Percentiles rank a stretch among this genome's conserved stretches.
These are phyloP conservation scores for Ormosia semicastrata DNA, from an alignment of 306 rosid genomes.

Conservation along the genomic window DNA sequence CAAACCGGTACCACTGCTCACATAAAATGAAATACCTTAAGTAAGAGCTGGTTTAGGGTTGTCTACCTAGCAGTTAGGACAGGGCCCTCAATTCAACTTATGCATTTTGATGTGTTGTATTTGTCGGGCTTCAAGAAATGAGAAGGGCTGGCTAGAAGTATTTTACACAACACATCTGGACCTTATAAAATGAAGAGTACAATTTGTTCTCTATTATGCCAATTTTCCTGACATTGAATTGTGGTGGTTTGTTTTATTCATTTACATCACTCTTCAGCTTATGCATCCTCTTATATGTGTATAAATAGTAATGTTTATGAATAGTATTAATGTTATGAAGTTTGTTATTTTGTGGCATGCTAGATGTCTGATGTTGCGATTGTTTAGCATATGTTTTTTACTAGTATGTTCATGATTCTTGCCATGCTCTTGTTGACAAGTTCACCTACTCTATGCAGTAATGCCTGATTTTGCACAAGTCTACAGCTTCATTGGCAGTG, in stretches of 20 bases:
- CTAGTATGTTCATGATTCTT: not conserved
- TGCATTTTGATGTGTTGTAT: not conserved
- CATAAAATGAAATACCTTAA: not conserved
- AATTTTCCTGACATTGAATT: not conserved
- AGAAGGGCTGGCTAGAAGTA: not conserved
- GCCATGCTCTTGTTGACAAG: conserved; percentile 20
- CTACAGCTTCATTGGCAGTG: conserved; percentile 79
- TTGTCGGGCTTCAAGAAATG: not conserved
- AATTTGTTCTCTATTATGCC: not conserved
- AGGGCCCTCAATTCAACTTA: not conserved
- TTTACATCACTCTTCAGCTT: conserved; percentile 5
- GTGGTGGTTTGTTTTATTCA: not conserved
- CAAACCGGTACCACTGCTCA: not conserved
- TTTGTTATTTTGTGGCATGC: not conserved
- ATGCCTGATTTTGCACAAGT: conserved; percentile 87
- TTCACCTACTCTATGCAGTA: conserved; percentile 45
- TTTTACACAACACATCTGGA: not conserved
- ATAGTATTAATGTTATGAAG: not conserved
- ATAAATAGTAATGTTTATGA: not conserved
- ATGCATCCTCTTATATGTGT: not conserved
- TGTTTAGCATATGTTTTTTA: not conserved
- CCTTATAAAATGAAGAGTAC: not conserved
- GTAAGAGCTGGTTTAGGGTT: conserved; percentile 1
- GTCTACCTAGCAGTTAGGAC: not conserved
- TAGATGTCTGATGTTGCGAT: not conserved